Conservation (phyloP, 768 basidiomycete genomes). For the Auriculariales sp. region DNA sequence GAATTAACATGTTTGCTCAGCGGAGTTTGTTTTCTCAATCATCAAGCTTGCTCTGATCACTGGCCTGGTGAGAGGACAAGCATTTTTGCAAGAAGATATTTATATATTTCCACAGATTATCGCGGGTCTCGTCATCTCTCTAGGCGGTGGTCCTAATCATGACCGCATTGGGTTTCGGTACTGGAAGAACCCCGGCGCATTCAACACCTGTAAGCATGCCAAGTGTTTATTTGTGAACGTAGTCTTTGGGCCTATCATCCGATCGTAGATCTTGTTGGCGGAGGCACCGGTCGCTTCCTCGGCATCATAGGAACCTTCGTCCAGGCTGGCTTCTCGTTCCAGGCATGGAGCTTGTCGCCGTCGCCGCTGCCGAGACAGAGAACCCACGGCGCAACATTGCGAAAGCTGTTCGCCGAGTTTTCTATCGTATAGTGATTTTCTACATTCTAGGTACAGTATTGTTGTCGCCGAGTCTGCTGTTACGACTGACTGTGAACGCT, state of each 20-base stretch:
- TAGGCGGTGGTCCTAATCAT: conserved; percentile 41
- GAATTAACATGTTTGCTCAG: conserved; percentile 13
- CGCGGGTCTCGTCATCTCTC: conserved; percentile 36
- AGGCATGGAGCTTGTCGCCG: conserved; percentile 56
- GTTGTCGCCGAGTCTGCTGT: neutral
- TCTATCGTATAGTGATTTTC: conserved; percentile 69
- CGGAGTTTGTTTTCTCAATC: conserved; percentile 52
- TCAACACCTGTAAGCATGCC: conserved; percentile 7
- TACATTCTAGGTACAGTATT: conserved; percentile 31
- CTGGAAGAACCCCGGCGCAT: conserved; percentile 16
- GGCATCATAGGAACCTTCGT: conserved; percentile 28
- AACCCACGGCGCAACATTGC: conserved; percentile 68
- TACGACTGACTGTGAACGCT: neutral
- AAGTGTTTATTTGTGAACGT: neutral
- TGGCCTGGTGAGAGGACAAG: conserved; percentile 25
- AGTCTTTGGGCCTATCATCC: neutral
- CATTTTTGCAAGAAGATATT: conserved; percentile 2
- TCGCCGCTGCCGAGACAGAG: conserved; percentile 62
- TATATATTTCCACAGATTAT: conserved; percentile 13
- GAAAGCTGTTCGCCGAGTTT: conserved; percentile 62
- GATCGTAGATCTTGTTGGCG: conserved; percentile 4
- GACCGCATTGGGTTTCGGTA: conserved; percentile 34
- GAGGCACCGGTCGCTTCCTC: conserved; percentile 22
- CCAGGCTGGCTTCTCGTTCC: conserved; percentile 59
- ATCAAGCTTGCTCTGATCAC: conserved; percentile 54